Percentiles rank a stretch among this genome's conserved stretches.
Evolutionary conservation across 2,329 filamentous ascomycete genomes (phyloP).

Genomic region (Aspergillus sp.): DNA sequence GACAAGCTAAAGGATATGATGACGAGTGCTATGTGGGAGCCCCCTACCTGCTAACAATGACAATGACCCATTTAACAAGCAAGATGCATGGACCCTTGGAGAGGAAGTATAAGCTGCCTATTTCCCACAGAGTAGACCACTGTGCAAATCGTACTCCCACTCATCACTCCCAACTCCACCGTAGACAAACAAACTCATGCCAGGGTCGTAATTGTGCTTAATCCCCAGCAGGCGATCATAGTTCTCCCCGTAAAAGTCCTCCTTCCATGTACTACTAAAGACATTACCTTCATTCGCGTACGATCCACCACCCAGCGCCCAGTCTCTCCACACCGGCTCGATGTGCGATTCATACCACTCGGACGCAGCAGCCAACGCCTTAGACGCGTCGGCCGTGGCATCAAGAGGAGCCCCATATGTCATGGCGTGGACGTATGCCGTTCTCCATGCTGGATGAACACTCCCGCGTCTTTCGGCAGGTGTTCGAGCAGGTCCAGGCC

Average conservation of each 20-base stretch:
- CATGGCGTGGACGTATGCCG: background rate
- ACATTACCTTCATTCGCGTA: conserved; percentile 27
- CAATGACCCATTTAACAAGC: too few species aligned
- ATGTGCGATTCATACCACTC: conserved; percentile 15
- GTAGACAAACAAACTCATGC: conserved; percentile 15
- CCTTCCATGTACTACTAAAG: conserved; percentile 17
- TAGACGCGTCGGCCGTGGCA: background rate
- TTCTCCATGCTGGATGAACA: background rate
- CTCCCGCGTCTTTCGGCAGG: background rate
- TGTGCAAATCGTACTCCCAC: conserved; percentile 21
- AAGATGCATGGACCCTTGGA: too few species aligned
- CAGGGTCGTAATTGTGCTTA: conserved; percentile 30
- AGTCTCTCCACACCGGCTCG: conserved; percentile 24
- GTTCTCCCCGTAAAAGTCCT: conserved; percentile 27
- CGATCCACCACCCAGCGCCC: conserved; percentile 25
- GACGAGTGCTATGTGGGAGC: too few species aligned
- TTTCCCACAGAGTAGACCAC: conserved; percentile 15
- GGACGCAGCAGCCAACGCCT: background rate
- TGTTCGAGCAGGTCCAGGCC: background rate
- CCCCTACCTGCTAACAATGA: too few species aligned
- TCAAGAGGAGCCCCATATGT: background rate
- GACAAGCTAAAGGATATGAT: too few species aligned
- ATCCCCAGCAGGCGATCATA: conserved; percentile 26
- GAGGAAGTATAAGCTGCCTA: too few species aligned
- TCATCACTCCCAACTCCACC: conserved; percentile 22